Base-by-base conservation (phyloP, 2,329 filamentous ascomycete species). In the Penicillium polonicum region DNA sequence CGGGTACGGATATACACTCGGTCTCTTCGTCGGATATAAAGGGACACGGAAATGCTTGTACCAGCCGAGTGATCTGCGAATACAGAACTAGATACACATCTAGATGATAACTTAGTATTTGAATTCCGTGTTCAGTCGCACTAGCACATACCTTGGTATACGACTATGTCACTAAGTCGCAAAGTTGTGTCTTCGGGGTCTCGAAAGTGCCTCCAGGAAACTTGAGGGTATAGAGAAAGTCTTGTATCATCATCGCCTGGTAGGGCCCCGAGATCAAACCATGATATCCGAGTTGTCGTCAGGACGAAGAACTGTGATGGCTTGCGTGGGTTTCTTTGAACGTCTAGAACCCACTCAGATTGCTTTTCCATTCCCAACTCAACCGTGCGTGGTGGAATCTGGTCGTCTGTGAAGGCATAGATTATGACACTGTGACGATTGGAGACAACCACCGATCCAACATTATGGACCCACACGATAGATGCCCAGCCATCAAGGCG, bases 261-360 rank as follows among this genome's bases (percentile, higher is more conserved):
- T 25, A 59, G 48, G 39, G 71, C 65, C 8, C 61, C 68, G 19
- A 82, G 61, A 54, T 75, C 71, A 55, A 83, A 65, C 65, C 80
- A 74, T 27, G 80, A 69, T 4, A 87, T 63, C 46, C 76, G 77
- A 5, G 75, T 77, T 0, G 81, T 81, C 1, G 84, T 87, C 46
- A 86, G 67, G 35, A 87, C 72, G 50, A 82, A 82, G 48, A 84
- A 67, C 23, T 78, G 75, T 29, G 76, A 73, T 15, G 69, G 65
- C 46, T 77, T 71, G 4, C 62, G 68, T 12, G 76, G 71, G 60
- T 81, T 79, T 52, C 71, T 68, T 60, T 76, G 75, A 21, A 85
- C 64, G 61, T 84, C 82, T 36, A 88, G 66, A 42, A 87, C 80
- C 82, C 83, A 85, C 57, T 81, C 76, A 6, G 73, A 73, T 38